phyloP scores from a whole-genome alignment of 352 stramenopile genomes.

The Globisporangium carolinianum region DNA sequence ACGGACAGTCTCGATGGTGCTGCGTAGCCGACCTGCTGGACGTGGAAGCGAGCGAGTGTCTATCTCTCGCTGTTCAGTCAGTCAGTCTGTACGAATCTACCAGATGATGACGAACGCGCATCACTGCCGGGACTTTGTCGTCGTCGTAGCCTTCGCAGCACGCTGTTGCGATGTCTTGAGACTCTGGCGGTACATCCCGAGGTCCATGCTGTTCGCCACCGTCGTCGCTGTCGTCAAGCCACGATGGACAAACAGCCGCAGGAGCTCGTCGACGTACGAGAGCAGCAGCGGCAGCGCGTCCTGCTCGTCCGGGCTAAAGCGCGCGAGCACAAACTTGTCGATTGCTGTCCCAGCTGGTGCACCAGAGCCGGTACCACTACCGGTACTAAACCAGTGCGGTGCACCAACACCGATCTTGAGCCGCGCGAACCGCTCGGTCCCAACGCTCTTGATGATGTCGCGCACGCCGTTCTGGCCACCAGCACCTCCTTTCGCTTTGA shows the following conservation, averaged over 20 bases:
- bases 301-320: conserved; percentile 75
- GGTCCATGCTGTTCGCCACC: conserved; percentile 75
- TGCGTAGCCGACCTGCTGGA: too few species aligned
- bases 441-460: conserved; percentile 82
- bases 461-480: conserved; percentile 79
- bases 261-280: conserved; percentile 63
- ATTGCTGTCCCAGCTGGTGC: conserved; percentile 73
- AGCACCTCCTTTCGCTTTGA: conserved; percentile 70
- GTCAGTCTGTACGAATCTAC: too few species aligned
- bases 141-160: too few species aligned
- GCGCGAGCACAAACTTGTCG: conserved; percentile 74
- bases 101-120: too few species aligned
- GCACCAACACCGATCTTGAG: conserved; percentile 78
- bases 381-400: conserved; percentile 68
- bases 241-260: conserved; percentile 77
- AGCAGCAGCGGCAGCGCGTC: conserved; percentile 60
- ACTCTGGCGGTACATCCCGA: conserved; percentile 23
- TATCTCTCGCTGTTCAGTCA: too few species aligned
- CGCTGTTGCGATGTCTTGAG: too few species aligned
- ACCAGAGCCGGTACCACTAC: conserved; percentile 28
- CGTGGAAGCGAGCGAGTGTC: too few species aligned
- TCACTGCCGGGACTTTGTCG: too few species aligned
- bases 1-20: too few species aligned
- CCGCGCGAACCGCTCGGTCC: conserved; percentile 74
- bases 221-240: conserved; percentile 62